phyloP scores from a whole-genome alignment of 805 yeast species.

The Kluyveromyces lactis region DNA sequence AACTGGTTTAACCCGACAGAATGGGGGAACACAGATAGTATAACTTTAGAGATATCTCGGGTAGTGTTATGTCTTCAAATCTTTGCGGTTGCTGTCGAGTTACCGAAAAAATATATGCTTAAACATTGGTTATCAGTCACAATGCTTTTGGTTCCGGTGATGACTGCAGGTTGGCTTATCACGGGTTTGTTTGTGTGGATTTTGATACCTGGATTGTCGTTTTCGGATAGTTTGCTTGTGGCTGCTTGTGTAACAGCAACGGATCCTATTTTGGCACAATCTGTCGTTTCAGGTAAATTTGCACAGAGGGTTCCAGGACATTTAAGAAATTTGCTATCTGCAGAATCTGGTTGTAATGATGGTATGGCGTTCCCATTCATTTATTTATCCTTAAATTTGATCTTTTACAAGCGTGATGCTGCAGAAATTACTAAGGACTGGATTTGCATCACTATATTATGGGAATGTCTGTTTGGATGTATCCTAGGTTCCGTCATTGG shows the following conservation, averaged over 20 bases:
- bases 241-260: constrained; percentile 92
- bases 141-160: constrained; percentile 70
- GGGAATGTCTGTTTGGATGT: constrained; percentile 77
- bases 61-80: constrained; percentile 80
- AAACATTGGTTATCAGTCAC: constrained; percentile 74
- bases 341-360: constrained; percentile 85
- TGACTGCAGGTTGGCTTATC: constrained; percentile 85
- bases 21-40: constrained; percentile 81
- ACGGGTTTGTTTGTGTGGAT: constrained; percentile 75
- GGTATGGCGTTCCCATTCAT: constrained; percentile 96
- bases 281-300: constrained; percentile 86
- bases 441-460: constrained; percentile 66
- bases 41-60: constrained; percentile 77
- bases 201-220: constrained; percentile 62
- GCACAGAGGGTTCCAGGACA: constrained; percentile 93
- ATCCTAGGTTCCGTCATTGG: constrained; percentile 70
- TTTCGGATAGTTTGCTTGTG: constrained; percentile 63
- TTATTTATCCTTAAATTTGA: constrained; percentile 56
- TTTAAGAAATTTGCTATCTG: constrained; percentile 70
- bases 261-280: constrained; percentile 91
- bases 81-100: constrained; percentile 89
- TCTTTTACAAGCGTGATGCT: constrained; percentile 57
- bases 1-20: constrained; percentile 73
- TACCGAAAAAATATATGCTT: constrained; percentile 83
- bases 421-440: constrained; percentile 71